Conservation (phyloP, 345 rosid species). For the Litchi chinensis region DNA sequence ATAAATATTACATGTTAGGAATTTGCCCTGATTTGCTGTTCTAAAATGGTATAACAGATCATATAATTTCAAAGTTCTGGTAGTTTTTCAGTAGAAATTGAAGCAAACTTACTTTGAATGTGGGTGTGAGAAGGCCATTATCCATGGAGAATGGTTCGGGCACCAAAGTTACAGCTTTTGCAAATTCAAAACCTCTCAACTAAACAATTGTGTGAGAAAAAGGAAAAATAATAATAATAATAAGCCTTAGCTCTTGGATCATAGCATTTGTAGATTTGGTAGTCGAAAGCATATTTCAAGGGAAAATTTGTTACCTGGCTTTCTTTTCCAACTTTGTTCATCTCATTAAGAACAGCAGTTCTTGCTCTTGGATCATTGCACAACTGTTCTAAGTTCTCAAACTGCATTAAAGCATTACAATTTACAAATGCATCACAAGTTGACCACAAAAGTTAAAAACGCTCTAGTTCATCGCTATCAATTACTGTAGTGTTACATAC, state of each 20-base stretch:
- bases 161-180: conserved; percentile 81
- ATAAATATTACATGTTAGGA: neutral
- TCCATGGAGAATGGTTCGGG: conserved; percentile 75
- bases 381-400: conserved; percentile 59
- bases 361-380: conserved; percentile 66
- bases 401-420: conserved; percentile 39
- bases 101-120: conserved; percentile 63
- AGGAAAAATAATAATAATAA: too few species aligned
- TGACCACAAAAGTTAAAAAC: conserved; percentile 12
- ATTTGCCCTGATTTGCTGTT: neutral
- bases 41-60: neutral
- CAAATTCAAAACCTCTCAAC: conserved; percentile 78
- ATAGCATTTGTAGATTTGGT: too few species aligned
- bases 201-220: conserved; percentile 21
- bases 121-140: conserved; percentile 84
- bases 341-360: conserved; percentile 65
- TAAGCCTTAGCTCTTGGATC: too few species aligned
- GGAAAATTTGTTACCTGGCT: too few species aligned
- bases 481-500: neutral
- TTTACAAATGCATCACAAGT: conserved; percentile 12
- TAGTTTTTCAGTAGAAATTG: conserved; percentile 3
- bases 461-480: neutral
- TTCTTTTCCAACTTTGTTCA: too few species aligned
- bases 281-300: too few species aligned
- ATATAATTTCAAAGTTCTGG: neutral